phyloP scores from a whole-genome alignment of 805 yeast species.

The Yamadazyma philogaea region DNA sequence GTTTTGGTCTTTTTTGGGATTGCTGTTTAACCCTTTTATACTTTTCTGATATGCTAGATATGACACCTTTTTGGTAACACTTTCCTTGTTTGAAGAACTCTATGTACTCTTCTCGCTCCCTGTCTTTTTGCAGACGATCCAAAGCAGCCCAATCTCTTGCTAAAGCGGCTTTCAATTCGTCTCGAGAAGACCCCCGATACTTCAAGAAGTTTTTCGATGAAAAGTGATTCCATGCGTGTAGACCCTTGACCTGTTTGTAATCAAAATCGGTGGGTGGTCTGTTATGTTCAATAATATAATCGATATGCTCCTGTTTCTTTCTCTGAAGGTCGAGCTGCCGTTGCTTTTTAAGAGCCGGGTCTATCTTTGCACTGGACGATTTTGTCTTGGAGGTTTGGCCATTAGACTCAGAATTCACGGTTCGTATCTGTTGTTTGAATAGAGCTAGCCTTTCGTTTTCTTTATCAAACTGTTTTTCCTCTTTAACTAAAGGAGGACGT shows the following conservation, averaged over 20 bases:
- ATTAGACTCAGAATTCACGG: background rate
- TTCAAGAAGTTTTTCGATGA: constrained; percentile 7
- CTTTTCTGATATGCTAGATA: constrained; percentile 8
- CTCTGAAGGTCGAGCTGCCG: background rate
- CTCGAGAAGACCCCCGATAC: background rate
- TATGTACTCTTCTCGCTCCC: constrained; percentile 26
- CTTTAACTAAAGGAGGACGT: constrained; percentile 10
- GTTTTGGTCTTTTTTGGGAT: background rate
- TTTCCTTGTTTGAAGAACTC: constrained; percentile 18
- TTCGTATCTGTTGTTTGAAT: constrained; percentile 8
- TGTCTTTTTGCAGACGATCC: constrained; percentile 26
- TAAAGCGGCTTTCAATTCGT: constrained; percentile 11
- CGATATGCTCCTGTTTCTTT: constrained; percentile 4
- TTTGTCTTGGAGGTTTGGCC: background rate
- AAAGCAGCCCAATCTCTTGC: constrained; percentile 25
- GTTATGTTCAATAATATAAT: constrained; percentile 12
- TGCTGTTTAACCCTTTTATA: constrained; percentile 3
- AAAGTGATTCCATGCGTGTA: constrained; percentile 38
- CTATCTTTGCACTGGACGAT: constrained; percentile 3
- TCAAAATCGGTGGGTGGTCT: constrained; percentile 13
- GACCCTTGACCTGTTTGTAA: constrained; percentile 18
- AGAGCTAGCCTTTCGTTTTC: constrained; percentile 5
- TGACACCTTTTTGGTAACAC: constrained; percentile 12
- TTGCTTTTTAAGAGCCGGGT: constrained; percentile 1
- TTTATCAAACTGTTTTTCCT: constrained; percentile 2